These are phyloP conservation scores for Radiomyces spectabilis DNA, from an alignment of 192 early-diverging fungal genomes.

Conservation along the genomic window DNA sequence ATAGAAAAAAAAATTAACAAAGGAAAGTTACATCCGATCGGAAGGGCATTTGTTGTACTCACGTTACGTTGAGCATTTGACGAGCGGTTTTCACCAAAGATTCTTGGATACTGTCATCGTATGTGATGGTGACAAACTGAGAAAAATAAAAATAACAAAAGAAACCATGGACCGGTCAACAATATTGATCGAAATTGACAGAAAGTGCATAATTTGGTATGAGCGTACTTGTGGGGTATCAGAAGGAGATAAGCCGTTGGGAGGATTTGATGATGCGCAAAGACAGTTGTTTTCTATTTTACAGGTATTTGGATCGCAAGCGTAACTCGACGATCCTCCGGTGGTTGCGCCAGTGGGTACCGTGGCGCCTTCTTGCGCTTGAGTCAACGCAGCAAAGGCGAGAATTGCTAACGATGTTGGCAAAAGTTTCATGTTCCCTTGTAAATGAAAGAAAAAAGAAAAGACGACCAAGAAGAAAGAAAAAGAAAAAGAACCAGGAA, in stretches of 20 bases:
- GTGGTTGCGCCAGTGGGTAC: not conserved
- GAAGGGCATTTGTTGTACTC: not conserved
- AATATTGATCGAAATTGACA: not conserved
- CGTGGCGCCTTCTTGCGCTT: constrained; percentile 24
- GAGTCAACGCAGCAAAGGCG: not conserved
- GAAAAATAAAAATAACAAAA: not conserved
- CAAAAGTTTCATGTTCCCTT: not conserved
- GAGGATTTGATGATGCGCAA: constrained; percentile 38
- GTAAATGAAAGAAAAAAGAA: no score
- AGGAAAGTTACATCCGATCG: not conserved
- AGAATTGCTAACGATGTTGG: not conserved
- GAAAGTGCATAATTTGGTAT: not conserved
- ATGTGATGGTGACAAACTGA: constrained; percentile 50
- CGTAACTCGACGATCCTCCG: constrained; percentile 1
- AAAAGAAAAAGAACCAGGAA: not conserved
- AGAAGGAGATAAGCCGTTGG: constrained; percentile 35
- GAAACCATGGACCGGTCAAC: not conserved
- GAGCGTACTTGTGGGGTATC: constrained; percentile 38
- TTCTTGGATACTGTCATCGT: constrained; percentile 55
- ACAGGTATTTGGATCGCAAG: constrained; percentile 39
- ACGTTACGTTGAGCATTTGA: constrained; percentile 24
- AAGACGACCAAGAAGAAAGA: not conserved
- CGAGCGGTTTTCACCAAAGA: constrained; percentile 11
- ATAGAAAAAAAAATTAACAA: not conserved
- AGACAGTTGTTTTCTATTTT: constrained; percentile 34